Evolutionary conservation across 345 rosid species (phyloP), one percentile per base, ranked within the genome.

Genomic region (Brassica rapa): DNA sequence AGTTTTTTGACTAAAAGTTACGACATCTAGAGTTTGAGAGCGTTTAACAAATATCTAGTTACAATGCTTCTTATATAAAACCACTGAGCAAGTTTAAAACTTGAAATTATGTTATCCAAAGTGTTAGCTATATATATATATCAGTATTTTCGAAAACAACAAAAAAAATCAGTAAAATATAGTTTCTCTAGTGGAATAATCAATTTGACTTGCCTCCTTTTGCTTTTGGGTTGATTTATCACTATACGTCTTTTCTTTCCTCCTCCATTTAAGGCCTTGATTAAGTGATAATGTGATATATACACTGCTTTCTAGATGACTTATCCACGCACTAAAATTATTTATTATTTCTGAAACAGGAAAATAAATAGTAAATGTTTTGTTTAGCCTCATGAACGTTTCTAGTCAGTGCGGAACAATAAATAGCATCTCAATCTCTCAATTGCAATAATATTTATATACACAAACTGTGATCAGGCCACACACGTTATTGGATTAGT

Each of bases 261-360:
- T 68, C 82, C 82, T 74, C 67, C 75, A 79, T 69, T 63, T 70
- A 74, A 62, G 75, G 82, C 79, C 4, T 74, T 80, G 80, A 80
- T 75, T 80, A 80, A 49, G 35, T 70, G 66, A 35, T 35, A 25
- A 25, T 25, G 29, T 25, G 29, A 35, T 62, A n/a, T 67, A 67
- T 35, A 32, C 25, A 27, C 41, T 62, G 15, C 72, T 64, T 65
- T 56, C 62, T 6, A 19, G 49, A 11, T 71, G 21, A 63, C 24
- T 68, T 69, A 68, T 76, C 25, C 27, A 76, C 62, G 39, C 69
- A 51, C 39, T 53, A 23, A 16, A 35, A 70, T 19, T 55, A 12
- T 12, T 14, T 12, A 23, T 75, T 25, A 57, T 9, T 8, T 14
- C 3, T 19, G 10, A 55, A 16, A 55, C 3, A 55, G 23, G 3